A percentile compares a stretch with the other conserved stretches of the same genome.
These are phyloP conservation scores for Mrakia hoshinonis DNA, from an alignment of 768 basidiomycete genomes.

Conservation along the genomic window DNA sequence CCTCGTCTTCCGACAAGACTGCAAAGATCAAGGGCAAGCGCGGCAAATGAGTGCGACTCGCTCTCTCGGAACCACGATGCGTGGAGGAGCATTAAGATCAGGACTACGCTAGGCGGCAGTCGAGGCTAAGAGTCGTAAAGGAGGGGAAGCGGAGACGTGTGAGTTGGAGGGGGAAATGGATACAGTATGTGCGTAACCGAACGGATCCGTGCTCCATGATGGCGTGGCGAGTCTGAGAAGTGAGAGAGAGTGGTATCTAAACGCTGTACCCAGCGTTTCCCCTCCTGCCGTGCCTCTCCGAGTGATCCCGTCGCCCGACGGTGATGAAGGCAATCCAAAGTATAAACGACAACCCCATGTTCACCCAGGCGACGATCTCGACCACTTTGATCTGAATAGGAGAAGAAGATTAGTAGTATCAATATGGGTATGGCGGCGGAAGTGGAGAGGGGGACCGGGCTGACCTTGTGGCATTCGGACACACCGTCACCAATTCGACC, in stretches of 20 bases:
- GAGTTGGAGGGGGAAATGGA: background rate
- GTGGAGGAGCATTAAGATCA: background rate
- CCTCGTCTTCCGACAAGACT: no score
- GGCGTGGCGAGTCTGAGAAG: no score
- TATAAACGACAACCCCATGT: background rate
- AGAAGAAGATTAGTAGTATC: background rate
- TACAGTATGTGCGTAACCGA: no score
- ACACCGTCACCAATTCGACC: background rate
- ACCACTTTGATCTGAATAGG: background rate
- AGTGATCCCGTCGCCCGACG: background rate
- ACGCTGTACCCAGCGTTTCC: no score
- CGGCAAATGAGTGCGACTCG: no score
- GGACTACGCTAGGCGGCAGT: background rate
- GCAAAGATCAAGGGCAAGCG: no score
- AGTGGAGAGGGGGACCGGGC: background rate
- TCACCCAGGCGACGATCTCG: conserved; percentile 2
- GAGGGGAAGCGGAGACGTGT: background rate
- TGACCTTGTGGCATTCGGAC: background rate
- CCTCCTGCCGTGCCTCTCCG: no score
- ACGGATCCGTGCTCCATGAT: no score
- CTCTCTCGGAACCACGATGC: background rate
- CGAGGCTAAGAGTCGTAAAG: background rate
- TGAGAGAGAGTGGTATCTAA: background rate
- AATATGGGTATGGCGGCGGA: background rate
- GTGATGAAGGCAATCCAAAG: background rate